A percentile compares a stretch with the other conserved stretches of the same genome.
Evolutionary conservation across 768 basidiomycete genomes (phyloP).

Genomic region (Russula vinacea): DNA sequence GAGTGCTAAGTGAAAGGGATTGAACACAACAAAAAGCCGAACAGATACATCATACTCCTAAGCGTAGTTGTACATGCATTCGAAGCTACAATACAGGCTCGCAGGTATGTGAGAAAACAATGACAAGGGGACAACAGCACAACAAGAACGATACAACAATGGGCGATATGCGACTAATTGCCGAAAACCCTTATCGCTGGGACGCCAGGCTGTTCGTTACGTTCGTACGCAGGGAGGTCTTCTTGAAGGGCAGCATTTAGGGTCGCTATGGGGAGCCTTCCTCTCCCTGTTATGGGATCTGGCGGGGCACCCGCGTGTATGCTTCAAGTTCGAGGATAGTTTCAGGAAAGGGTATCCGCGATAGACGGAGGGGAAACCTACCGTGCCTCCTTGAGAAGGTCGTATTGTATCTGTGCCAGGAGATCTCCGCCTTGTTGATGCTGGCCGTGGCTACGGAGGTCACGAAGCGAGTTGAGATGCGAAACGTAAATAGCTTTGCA

Average conservation of each 20-base stretch:
- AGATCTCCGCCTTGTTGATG: background rate
- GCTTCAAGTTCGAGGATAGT: background rate
- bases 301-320: slow-evolving; percentile 3
- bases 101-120: background rate
- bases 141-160: no score
- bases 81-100: background rate
- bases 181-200: no score
- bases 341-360: background rate
- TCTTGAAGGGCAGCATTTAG: no score
- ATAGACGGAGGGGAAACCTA: background rate
- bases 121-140: no score
- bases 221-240: no score
- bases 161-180: no score
- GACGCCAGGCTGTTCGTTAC: no score
- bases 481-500: background rate
- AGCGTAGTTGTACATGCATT: background rate
- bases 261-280: background rate
- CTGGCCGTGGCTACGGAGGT: background rate
- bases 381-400: slow-evolving; percentile 15
- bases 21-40: no score
- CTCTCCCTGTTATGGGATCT: background rate
- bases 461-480: slow-evolving; percentile 1
- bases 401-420: background rate
- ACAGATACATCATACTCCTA: no score
- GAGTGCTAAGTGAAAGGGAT: no score